A percentile compares a stretch with the other conserved stretches of the same genome.
These are phyloP conservation scores for Streptanthus diversifolius DNA, from an alignment of 345 rosid genomes.

Conservation along the genomic window DNA sequence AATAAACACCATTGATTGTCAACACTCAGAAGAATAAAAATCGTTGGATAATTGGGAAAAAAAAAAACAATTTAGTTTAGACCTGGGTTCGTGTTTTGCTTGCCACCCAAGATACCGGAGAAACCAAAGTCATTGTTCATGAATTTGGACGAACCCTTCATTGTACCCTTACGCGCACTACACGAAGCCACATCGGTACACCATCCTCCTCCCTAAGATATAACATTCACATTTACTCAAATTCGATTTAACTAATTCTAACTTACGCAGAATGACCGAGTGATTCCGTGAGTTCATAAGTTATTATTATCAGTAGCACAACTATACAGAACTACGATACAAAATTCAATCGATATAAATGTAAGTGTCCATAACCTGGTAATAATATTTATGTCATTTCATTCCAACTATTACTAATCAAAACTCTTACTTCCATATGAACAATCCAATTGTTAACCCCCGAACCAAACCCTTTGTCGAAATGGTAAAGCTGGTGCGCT, in stretches of 20 bases:
- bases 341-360: background rate
- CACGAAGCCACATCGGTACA: slow-evolving; percentile 62
- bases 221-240: background rate
- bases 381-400: background rate
- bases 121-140: slow-evolving; percentile 64
- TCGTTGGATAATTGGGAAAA: background rate
- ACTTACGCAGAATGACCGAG: background rate
- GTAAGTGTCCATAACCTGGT: background rate
- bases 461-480: slow-evolving; percentile 69
- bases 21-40: background rate
- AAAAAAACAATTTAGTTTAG: background rate
- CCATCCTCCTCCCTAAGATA: slow-evolving; percentile 91
- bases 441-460: slow-evolving; percentile 85
- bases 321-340: background rate
- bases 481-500: slow-evolving; percentile 95
- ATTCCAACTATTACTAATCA: background rate
- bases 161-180: slow-evolving; percentile 49
- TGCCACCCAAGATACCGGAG: slow-evolving; percentile 78
- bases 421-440: slow-evolving; percentile 54
- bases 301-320: background rate
- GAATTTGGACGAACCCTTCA: slow-evolving; percentile 68
- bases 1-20: background rate
- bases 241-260: background rate
- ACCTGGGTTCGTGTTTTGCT: slow-evolving; percentile 69
- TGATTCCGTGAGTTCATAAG: background rate